These are phyloP conservation scores for Brassica hybrid DNA, from an alignment of 441 rosid species.

Conservation along the genomic window DNA sequence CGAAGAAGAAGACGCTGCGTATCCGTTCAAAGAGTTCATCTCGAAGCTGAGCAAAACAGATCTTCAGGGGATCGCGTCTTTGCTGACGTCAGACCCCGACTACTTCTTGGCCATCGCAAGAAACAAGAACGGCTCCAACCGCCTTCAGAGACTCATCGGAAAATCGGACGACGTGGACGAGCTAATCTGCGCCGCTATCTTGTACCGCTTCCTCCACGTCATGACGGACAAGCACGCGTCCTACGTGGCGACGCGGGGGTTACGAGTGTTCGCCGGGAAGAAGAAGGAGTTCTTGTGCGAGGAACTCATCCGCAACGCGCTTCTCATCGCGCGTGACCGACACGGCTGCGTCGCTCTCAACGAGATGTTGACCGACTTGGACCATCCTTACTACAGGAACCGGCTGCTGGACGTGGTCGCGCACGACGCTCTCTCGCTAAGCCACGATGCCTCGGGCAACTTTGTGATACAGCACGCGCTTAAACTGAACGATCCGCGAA, in stretches of 20 bases:
- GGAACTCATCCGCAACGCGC: not conserved
- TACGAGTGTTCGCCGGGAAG: not conserved
- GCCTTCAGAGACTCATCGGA: slow-evolving; percentile 16
- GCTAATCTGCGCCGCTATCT: not conserved
- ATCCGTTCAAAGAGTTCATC: not conserved
- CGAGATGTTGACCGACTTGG: slow-evolving; percentile 2
- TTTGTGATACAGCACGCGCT: slow-evolving; percentile 5
- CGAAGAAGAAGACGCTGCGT: not conserved
- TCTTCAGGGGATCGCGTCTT: not conserved
- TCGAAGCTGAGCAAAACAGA: not conserved
- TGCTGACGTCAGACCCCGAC: slow-evolving; percentile 14
- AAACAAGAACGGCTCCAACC: slow-evolving; percentile 16
- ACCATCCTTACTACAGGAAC: slow-evolving; percentile 1
- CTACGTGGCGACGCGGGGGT: slow-evolving; percentile 7
- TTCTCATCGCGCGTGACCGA: not conserved
- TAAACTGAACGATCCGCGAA: not conserved
- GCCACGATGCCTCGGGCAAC: not conserved
- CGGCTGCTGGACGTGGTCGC: not conserved
- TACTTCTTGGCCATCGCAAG: slow-evolving; percentile 17
- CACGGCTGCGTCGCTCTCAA: not conserved
- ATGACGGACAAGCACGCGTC: slow-evolving; percentile 18
- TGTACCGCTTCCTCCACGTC: slow-evolving; percentile 5
- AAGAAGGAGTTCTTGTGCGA: not conserved
- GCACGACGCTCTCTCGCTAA: not conserved
- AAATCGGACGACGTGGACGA: slow-evolving; percentile 16